phyloP scores from a whole-genome alignment of 768 basidiomycete genomes.

The Clitopilus hobsonii region DNA sequence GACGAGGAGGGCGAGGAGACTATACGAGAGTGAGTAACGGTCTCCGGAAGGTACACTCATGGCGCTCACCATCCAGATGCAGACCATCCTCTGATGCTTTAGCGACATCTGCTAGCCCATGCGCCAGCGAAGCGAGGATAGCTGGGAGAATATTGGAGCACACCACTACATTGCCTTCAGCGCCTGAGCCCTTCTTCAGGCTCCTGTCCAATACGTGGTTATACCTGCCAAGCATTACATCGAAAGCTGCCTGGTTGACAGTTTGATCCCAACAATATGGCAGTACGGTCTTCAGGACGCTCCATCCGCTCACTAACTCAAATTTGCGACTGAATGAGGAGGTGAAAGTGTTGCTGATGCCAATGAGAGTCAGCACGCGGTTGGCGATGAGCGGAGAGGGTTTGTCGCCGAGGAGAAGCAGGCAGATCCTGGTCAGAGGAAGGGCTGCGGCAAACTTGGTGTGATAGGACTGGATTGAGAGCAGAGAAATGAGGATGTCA shows the following conservation, averaged over 20 bases:
- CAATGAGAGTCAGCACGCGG: conserved; percentile 57
- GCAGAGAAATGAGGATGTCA: conserved; percentile 54
- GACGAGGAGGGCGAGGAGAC: conserved; percentile 17
- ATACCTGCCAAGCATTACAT: conserved; percentile 58
- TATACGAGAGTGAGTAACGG: conserved; percentile 9
- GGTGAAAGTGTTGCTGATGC: conserved; percentile 48
- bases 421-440: conserved; percentile 72
- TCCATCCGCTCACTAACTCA: conserved; percentile 84
- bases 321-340: conserved; percentile 75
- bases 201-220: conserved; percentile 17
- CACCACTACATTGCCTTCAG: conserved; percentile 25
- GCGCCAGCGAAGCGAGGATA: conserved; percentile 65
- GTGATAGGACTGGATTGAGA: conserved; percentile 53
- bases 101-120: conserved; percentile 41
- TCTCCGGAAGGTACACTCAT: no score
- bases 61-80: conserved; percentile 17
- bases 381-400: conserved; percentile 57
- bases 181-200: conserved; percentile 15
- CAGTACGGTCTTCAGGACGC: conserved; percentile 60
- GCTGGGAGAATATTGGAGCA: conserved; percentile 72
- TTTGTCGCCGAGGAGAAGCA: conserved; percentile 77
- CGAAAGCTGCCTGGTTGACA: conserved; percentile 66
- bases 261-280: conserved; percentile 64
- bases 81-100: neutral
- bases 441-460: conserved; percentile 69